Percentiles rank a stretch among this genome's conserved stretches.
phyloP scores from a whole-genome alignment of 78 protist species.

The Dictyostelium capitatum region DNA sequence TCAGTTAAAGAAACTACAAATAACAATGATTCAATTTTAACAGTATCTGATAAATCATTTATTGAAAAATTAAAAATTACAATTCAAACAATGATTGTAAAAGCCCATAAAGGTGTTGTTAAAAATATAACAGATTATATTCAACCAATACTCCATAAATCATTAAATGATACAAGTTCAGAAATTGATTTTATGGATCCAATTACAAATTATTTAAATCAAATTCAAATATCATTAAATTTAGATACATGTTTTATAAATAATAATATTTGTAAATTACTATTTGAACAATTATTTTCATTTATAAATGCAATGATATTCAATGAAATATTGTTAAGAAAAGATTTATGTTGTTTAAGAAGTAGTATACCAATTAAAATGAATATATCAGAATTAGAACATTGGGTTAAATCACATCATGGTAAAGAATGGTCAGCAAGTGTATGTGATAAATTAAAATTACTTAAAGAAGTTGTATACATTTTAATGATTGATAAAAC shows the following conservation, averaged over 20 bases:
- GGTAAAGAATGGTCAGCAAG: constrained; percentile 32
- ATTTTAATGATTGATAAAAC: constrained; percentile 74
- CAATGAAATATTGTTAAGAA: constrained; percentile 65
- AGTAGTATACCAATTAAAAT: constrained; percentile 71
- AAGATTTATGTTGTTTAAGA: constrained; percentile 61
- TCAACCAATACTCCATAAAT: constrained; percentile 47
- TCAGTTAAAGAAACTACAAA: not conserved
- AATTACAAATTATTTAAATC: constrained; percentile 51
- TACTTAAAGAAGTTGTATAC: constrained; percentile 58
- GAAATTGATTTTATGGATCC: constrained; percentile 54
- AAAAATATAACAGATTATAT: constrained; percentile 28
- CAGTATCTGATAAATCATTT: constrained; percentile 20
- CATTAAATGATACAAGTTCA: constrained; percentile 11
- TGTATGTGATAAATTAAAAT: not conserved
- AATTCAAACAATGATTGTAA: constrained; percentile 3
- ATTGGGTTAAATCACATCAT: constrained; percentile 63
- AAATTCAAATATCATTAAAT: constrained; percentile 41
- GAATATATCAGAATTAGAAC: constrained; percentile 72
- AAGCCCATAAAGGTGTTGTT: constrained; percentile 32
- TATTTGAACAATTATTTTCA: constrained; percentile 58
- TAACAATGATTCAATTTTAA: not conserved
- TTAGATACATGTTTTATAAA: constrained; percentile 13
- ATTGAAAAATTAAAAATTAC: constrained; percentile 13
- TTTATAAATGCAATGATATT: constrained; percentile 61
- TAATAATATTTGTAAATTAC: constrained; percentile 20